Conservation (phyloP, 805 yeast genomes). For the Candida broadrunensis region DNA sequence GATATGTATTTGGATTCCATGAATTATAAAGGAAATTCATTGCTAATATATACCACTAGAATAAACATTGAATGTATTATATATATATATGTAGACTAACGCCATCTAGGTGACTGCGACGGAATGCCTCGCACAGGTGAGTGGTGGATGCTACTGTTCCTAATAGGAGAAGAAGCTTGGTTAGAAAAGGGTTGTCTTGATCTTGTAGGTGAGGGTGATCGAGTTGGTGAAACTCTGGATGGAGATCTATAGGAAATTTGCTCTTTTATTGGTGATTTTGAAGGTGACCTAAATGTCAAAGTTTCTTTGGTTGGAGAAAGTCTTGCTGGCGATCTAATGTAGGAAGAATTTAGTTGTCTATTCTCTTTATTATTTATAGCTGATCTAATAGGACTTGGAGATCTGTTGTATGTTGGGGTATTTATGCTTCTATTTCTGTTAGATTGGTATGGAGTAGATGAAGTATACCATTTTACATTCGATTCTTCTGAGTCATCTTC, state of each 20-base stretch:
- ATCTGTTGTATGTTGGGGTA: constrained; percentile 3
- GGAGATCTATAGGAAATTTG: not conserved
- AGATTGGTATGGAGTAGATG: constrained; percentile 11
- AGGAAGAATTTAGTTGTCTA: not conserved
- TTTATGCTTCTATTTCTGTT: not conserved
- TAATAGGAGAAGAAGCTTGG: not conserved
- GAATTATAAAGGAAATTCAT: constrained; percentile 26
- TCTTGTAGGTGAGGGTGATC: not conserved
- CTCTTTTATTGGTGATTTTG: not conserved
- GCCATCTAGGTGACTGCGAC: constrained; percentile 5
- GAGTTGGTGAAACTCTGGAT: not conserved
- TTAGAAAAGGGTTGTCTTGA: not conserved
- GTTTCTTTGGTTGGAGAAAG: not conserved
- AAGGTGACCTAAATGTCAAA: not conserved
- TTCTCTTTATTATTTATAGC: not conserved
- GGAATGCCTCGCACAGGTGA: not conserved
- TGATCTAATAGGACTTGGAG: constrained; percentile 11
- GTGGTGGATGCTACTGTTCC: not conserved
- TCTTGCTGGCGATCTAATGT: not conserved
- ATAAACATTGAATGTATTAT: too few relatives aligned
- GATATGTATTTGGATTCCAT: constrained; percentile 41
- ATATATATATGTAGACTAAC: too few relatives aligned
- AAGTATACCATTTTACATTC: constrained; percentile 4
- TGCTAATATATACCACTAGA: too few relatives aligned
- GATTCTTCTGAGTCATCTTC: constrained; percentile 6